Evolutionary conservation across 106 monocot genomes (phyloP).

Genomic region (Apostasia shenzhenica): DNA sequence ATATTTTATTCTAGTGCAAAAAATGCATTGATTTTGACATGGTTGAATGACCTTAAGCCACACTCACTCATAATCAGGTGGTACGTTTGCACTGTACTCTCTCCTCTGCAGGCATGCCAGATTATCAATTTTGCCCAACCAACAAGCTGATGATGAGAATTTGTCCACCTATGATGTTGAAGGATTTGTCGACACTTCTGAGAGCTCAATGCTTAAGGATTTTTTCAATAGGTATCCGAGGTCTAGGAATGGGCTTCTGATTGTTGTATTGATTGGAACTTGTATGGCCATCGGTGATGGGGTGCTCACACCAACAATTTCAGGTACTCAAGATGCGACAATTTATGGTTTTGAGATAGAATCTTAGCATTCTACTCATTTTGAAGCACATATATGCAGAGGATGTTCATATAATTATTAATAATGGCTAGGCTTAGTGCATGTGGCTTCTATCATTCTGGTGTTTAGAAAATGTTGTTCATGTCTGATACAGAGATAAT

Average conservation of each 20-base stretch:
- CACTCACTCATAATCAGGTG: constrained; percentile 36
- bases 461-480: too few relatives aligned
- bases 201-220: constrained; percentile 35
- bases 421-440: too few relatives aligned
- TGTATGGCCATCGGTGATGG: constrained; percentile 78
- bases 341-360: background rate
- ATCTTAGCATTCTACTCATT: too few relatives aligned
- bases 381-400: too few relatives aligned
- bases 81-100: constrained; percentile 81
- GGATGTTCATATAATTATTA: too few relatives aligned
- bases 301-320: constrained; percentile 74
- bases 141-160: constrained; percentile 61
- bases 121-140: constrained; percentile 58
- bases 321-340: constrained; percentile 30
- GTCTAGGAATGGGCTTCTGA: constrained; percentile 30
- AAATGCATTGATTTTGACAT: background rate
- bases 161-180: constrained; percentile 47
- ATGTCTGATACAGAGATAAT: too few relatives aligned
- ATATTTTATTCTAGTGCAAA: background rate
- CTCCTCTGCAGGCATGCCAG: constrained; percentile 74
- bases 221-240: constrained; percentile 46
- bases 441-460: too few relatives aligned
- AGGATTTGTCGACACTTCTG: constrained; percentile 27
- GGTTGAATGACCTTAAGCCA: background rate
- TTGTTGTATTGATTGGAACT: constrained; percentile 66